phyloP scores from a whole-genome alignment of 2,329 filamentous ascomycete species.

The Penicillium aurantiogriseum region DNA sequence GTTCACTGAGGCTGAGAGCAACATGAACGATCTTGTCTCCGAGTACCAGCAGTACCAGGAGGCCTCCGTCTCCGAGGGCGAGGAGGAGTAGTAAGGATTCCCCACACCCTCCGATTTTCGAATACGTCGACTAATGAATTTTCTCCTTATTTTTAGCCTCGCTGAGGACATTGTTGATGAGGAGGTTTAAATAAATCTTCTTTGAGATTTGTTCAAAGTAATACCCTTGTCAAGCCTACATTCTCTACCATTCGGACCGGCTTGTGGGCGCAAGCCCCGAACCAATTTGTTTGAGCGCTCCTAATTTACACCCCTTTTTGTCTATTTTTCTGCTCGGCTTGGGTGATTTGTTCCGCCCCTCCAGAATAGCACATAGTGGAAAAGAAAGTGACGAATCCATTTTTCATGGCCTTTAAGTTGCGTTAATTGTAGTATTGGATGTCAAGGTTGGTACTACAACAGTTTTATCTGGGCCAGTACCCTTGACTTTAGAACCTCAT shows the following conservation, averaged over 20 bases:
- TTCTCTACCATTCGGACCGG: slow-evolving; percentile 31
- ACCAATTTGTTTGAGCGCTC: slow-evolving; percentile 39
- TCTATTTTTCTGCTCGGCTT: slow-evolving; percentile 31
- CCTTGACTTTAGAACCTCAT: not conserved
- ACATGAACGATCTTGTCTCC: slow-evolving; percentile 99
- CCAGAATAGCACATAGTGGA: slow-evolving; percentile 37
- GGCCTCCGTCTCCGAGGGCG: slow-evolving; percentile 92
- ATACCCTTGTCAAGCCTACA: slow-evolving; percentile 39
- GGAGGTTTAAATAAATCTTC: slow-evolving; percentile 61
- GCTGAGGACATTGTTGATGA: slow-evolving; percentile 76
- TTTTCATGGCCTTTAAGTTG: not conserved
- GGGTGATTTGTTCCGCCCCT: slow-evolving; percentile 19
- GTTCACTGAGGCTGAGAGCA: slow-evolving; percentile 99
- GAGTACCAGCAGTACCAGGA: slow-evolving; percentile 99
- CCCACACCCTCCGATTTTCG: not conserved
- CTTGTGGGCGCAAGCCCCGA: slow-evolving; percentile 24
- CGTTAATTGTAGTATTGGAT: not conserved
- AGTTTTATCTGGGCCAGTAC: not conserved
- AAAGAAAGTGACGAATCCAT: slow-evolving; percentile 30
- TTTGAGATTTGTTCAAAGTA: slow-evolving; percentile 37
- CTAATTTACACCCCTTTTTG: slow-evolving; percentile 35
- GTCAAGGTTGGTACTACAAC: not conserved
- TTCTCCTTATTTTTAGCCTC: slow-evolving; percentile 22
- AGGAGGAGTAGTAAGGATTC: slow-evolving; percentile 73
- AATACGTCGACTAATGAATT: not conserved